Base-by-base conservation (phyloP, 768 basidiomycete genomes). In the Mycena indigotica region DNA sequence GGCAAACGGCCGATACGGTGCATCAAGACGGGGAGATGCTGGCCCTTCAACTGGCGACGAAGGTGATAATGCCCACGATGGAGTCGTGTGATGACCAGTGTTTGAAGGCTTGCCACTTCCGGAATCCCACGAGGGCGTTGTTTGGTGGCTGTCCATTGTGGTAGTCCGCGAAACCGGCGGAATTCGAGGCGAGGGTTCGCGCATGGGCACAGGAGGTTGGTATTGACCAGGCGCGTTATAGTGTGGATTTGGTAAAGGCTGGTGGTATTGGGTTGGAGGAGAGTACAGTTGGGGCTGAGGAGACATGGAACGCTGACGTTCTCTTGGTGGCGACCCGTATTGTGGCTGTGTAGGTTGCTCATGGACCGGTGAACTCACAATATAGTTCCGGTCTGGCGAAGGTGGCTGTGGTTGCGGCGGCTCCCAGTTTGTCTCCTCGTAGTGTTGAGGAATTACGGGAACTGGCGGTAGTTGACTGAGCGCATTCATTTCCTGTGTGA, bases 401-500 rank as follows among this genome's bases (percentile, higher is more conserved):
- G 24, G 25, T 4, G 25, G 21, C 28, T 58, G 55, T 28, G 46
- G 48, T 44, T 60, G 56, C 38, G 58, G 13, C 64, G 56, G 54
- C 41, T 58, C 54, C 61, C 58, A 52, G 4, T 21, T 28, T 8
- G 21, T 25, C 17, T 28, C 58, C 17, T 23, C 24, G 15, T 32
- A 51, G 32, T 35, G 45, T 28, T 8, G 25, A 50, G 55, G 52
- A 50, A 52, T 28, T 41, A 55, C 40, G 57, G 19, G 55, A 25
- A 52, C 28, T 4, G 69, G 70, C 16, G 72, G 69, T 32, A 63
- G 70, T 35, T 70, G 66, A 55, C 74, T 77, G 17, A 89, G 70
- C 19, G 83, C 76, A 55, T 88, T 85, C 49, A 89, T 64, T 65
- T 89, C 89, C 13, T 82, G 79, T 13, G 80, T 80, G 1, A 91